phyloP scores from a whole-genome alignment of 345 rosid species.

The Hibiscus syriacus region DNA sequence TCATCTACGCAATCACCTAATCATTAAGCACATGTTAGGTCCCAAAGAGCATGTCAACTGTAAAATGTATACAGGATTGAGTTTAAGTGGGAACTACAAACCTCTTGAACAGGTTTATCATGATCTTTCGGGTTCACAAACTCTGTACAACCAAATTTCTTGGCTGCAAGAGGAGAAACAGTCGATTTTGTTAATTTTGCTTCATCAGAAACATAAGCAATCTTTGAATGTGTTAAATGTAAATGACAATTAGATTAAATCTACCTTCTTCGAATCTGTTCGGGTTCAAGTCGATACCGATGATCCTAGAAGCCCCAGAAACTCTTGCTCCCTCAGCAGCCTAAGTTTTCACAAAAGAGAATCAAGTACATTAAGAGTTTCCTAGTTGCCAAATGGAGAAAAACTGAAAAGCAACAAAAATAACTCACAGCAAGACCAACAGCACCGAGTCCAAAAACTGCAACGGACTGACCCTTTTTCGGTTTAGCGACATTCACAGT shows the following conservation, averaged over 20 bases:
- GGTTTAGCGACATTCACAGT: too few relatives aligned
- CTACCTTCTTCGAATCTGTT: conserved; percentile 18
- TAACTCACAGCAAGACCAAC: too few relatives aligned
- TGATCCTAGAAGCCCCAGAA: conserved; percentile 45
- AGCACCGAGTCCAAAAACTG: conserved; percentile 72
- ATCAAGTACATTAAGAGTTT: neutral
- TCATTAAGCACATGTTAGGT: neutral
- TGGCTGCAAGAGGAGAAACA: neutral
- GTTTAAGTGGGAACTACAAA: neutral
- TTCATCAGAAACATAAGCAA: neutral
- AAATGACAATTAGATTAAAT: neutral
- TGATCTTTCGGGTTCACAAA: conserved; percentile 39
- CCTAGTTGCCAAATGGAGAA: neutral
- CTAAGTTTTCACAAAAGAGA: neutral
- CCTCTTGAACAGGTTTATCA: conserved; percentile 25
- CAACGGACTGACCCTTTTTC: conserved; percentile 50
- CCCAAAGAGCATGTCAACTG: neutral
- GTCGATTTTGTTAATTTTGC: neutral
- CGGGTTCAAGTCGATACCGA: conserved; percentile 26
- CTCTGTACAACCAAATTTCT: conserved; percentile 37
- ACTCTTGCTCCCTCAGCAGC: too few relatives aligned
- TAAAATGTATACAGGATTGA: neutral
- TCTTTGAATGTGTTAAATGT: neutral
- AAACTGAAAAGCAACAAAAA: neutral
- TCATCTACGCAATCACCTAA: conserved; percentile 35